Evolutionary conservation across 441 rosid genomes (phyloP).

Genomic region (Pelargonium myrrhifolium): DNA sequence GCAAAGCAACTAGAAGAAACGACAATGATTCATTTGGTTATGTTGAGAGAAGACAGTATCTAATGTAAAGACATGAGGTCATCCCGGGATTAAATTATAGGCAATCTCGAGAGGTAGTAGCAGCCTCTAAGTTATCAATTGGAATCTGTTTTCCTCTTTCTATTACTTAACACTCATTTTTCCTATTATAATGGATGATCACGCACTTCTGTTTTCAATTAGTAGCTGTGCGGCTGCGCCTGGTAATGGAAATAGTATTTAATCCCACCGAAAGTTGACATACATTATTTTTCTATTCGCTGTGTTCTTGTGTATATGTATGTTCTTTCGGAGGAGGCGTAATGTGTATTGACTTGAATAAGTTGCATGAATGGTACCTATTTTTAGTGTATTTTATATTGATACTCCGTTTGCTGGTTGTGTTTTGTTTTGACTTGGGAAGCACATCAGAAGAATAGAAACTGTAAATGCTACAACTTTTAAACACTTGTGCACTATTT

Average conservation of each 20-base stretch:
- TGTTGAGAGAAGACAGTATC: not conserved
- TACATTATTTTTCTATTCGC: not conserved
- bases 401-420: no score
- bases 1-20: not conserved
- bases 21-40: not conserved
- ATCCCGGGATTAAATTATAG: not conserved
- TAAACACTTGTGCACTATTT: no score
- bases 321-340: no score
- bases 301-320: no score
- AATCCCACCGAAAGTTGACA: not conserved
- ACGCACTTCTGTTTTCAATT: not conserved
- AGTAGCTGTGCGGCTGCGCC: not conserved
- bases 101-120: not conserved
- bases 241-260: not conserved
- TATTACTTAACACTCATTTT: not conserved
- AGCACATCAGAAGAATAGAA: no score
- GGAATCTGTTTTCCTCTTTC: not conserved
- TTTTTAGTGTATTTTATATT: not conserved
- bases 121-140: not conserved
- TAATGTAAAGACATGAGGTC: not conserved
- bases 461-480: no score
- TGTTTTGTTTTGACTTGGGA: no score
- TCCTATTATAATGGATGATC: not conserved
- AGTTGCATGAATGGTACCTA: not conserved
- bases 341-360: not conserved